These are phyloP conservation scores for Verbascum thapsus DNA, from an alignment of 257 asterid genomes.

Conservation along the genomic window DNA sequence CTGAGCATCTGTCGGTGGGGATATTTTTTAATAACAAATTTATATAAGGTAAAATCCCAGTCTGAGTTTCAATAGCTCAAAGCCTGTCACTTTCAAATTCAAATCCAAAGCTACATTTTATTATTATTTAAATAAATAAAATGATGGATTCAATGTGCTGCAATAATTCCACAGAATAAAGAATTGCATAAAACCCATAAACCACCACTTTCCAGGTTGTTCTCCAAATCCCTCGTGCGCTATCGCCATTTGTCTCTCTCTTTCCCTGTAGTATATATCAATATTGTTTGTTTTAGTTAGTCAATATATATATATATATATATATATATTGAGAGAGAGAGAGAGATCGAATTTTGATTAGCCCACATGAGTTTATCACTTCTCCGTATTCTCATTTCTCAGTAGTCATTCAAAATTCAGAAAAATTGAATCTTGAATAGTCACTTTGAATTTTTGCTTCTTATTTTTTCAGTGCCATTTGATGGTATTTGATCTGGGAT, in stretches of 20 bases:
- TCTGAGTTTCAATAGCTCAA: conserved; percentile 21
- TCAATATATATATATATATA: background rate
- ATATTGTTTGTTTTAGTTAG: conserved; percentile 17
- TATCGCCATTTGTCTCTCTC: conserved; percentile 34
- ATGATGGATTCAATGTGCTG: conserved; percentile 26
- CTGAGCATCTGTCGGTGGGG: conserved; percentile 45
- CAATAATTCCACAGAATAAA: conserved; percentile 17
- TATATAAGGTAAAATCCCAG: conserved; percentile 26
- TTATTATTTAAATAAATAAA: background rate
- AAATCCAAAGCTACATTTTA: conserved; percentile 8
- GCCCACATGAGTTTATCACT: conserved; percentile 25
- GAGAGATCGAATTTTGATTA: conserved; percentile 27
- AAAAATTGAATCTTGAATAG: conserved; percentile 47
- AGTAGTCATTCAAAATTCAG: background rate
- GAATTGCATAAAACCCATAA: conserved; percentile 14
- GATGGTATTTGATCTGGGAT: conserved; percentile 47
- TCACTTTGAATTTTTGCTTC: too few relatives aligned
- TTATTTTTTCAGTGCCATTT: too few relatives aligned
- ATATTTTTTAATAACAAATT: background rate
- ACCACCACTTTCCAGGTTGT: conserved; percentile 40
- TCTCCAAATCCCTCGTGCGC: conserved; percentile 51
- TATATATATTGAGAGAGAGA: too few relatives aligned
- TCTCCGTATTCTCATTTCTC: too few relatives aligned
- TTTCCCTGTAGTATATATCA: too few relatives aligned
- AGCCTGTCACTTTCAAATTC: conserved; percentile 39